A percentile compares a stretch with the other conserved stretches of the same genome.
Evolutionary conservation across 108 stramenopile species (phyloP).

Genomic region (Stephanodiscus minutulus): DNA sequence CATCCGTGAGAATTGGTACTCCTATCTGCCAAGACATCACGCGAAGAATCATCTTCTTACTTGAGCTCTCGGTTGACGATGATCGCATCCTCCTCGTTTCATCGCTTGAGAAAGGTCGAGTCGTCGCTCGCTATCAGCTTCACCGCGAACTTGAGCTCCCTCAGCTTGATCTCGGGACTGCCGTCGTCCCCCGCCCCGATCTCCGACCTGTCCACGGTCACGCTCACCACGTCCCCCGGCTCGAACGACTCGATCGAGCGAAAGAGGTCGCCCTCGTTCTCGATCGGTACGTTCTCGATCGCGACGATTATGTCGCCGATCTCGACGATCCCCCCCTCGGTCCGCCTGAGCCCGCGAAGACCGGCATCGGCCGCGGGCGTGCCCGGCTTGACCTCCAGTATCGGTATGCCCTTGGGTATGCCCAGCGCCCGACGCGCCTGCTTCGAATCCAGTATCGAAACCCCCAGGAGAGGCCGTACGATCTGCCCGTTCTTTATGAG

Average conservation of each 20-base stretch:
- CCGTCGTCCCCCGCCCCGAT: constrained; percentile 27
- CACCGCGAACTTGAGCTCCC: constrained; percentile 39
- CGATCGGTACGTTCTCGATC: constrained; percentile 69
- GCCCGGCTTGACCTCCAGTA: constrained; percentile 87
- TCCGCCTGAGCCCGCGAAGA: constrained; percentile 68
- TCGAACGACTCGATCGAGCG: constrained; percentile 81
- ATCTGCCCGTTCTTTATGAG: constrained; percentile 88
- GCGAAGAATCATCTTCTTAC: too few relatives aligned
- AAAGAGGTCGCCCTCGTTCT: constrained; percentile 90
- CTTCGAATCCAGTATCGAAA: constrained; percentile 83
- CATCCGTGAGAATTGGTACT: too few relatives aligned
- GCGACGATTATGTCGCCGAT: constrained; percentile 93
- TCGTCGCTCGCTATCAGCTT: constrained; percentile 50
- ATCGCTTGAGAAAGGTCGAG: constrained; percentile 35
- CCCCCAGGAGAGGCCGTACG: constrained; percentile 85
- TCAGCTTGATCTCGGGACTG: constrained; percentile 37
- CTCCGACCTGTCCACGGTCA: constrained; percentile 75
- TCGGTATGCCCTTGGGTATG: constrained; percentile 86
- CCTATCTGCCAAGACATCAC: too few relatives aligned
- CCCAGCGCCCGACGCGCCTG: constrained; percentile 87
- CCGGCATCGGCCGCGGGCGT: constrained; percentile 74
- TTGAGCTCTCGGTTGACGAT: neutral
- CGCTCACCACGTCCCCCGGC: constrained; percentile 82
- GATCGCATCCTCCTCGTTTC: neutral
- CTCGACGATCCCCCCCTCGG: constrained; percentile 76